These are phyloP conservation scores for Pseudohalonectria lignicola DNA, from an alignment of 2,329 filamentous ascomycete species.

Conservation along the genomic window DNA sequence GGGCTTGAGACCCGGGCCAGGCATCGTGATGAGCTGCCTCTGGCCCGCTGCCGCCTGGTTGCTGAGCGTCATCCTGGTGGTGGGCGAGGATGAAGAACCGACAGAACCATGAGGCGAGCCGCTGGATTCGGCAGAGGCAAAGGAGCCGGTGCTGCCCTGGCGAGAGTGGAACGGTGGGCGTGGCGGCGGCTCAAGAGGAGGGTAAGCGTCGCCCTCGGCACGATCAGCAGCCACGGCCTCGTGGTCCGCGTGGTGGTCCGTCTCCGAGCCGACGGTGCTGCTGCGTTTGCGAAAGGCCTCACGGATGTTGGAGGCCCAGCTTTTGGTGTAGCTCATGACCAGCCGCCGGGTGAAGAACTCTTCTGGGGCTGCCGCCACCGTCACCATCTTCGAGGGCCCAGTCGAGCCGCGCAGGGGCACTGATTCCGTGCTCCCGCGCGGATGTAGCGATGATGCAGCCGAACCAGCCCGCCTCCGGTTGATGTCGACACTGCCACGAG, in stretches of 20 bases:
- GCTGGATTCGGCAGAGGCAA: slow-evolving; percentile 21
- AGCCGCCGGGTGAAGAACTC: slow-evolving; percentile 40
- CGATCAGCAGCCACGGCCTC: too few relatives aligned
- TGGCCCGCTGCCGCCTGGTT: too few relatives aligned
- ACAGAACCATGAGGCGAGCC: too few relatives aligned
- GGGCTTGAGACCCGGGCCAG: slow-evolving; percentile 37
- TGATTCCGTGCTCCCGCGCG: not conserved
- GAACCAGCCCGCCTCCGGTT: not conserved
- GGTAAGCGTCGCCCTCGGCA: too few relatives aligned
- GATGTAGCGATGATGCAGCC: not conserved
- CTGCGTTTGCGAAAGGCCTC: slow-evolving; percentile 27
- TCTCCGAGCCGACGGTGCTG: slow-evolving; percentile 2
- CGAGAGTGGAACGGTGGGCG: slow-evolving; percentile 14
- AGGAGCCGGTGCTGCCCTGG: slow-evolving; percentile 18
- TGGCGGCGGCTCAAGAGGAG: slow-evolving; percentile 5
- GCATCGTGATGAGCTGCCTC: slow-evolving; percentile 27
- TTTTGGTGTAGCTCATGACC: slow-evolving; percentile 45
- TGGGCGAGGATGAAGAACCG: too few relatives aligned
- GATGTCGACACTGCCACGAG: slow-evolving; percentile 8
- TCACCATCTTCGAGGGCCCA: not conserved
- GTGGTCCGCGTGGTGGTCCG: not conserved
- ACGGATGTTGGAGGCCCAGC: slow-evolving; percentile 33
- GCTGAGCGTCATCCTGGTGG: too few relatives aligned
- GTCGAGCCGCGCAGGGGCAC: not conserved
- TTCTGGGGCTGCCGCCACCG: too few relatives aligned